Percentiles rank a stretch among this genome's conserved stretches.
phyloP scores from a whole-genome alignment of 176 grass and related monocot species.

The Eleusine indica region DNA sequence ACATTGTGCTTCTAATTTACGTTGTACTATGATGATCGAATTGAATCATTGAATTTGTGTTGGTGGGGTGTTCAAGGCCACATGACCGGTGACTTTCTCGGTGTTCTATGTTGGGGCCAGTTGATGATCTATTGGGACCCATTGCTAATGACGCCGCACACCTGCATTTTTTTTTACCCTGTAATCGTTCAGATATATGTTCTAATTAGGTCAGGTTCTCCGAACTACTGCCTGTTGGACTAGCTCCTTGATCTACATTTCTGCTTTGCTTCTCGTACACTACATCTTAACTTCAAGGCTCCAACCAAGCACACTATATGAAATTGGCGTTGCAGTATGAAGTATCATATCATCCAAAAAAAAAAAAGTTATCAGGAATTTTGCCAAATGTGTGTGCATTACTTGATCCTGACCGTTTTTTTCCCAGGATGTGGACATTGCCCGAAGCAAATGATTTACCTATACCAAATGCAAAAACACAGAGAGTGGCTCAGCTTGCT shows the following conservation, averaged over 20 bases:
- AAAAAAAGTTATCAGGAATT: neutral
- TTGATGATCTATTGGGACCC: neutral
- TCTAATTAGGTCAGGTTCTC: neutral
- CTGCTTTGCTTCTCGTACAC: neutral
- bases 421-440: conserved; percentile 76
- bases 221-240: neutral
- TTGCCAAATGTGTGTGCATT: conserved; percentile 16
- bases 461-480: conserved; percentile 45
- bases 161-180: neutral
- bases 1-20: neutral
- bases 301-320: neutral
- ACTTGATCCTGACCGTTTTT: neutral
- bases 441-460: conserved; percentile 61
- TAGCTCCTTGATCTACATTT: neutral
- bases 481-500: conserved; percentile 17
- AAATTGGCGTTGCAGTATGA: too few species aligned
- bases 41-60: neutral
- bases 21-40: neutral
- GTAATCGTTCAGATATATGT: neutral
- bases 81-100: neutral
- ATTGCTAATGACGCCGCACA: neutral
- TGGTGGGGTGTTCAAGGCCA: neutral
- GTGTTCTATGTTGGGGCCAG: neutral
- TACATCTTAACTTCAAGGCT: neutral
- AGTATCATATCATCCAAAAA: neutral